Conservation (phyloP, 2,329 filamentous ascomycete genomes). For the Cercospora sp. region DNA sequence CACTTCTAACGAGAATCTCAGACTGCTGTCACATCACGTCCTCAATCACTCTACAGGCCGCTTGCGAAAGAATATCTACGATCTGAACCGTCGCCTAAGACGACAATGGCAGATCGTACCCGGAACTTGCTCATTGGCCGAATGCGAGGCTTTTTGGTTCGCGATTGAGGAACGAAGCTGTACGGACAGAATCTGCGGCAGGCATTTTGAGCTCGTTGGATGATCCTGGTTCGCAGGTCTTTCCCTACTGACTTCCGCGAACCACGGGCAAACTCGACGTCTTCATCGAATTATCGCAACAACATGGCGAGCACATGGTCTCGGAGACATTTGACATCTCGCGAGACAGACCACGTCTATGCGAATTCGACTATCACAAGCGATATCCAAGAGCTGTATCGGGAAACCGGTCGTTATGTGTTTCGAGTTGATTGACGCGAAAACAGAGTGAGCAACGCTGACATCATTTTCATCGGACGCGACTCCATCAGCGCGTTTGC, state of each 20-base stretch:
- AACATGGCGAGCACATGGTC: neutral
- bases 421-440: neutral
- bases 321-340: neutral
- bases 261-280: neutral
- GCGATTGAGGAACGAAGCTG: slow-evolving; percentile 7
- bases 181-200: neutral
- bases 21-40: slow-evolving; percentile 8
- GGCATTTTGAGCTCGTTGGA: slow-evolving; percentile 10
- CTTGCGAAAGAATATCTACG: slow-evolving; percentile 3
- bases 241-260: neutral
- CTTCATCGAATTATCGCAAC: neutral
- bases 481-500: neutral
- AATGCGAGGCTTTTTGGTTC: slow-evolving; percentile 12
- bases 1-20: neutral
- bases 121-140: slow-evolving; percentile 1
- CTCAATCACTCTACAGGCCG: slow-evolving; percentile 7
- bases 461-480: neutral
- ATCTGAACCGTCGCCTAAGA: slow-evolving; percentile 1
- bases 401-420: neutral
- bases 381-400: neutral
- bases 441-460: neutral
- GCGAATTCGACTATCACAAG: neutral
- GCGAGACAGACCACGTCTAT: neutral
- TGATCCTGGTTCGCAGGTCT: neutral
- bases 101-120: slow-evolving; percentile 10